Evolutionary conservation across 2,329 filamentous ascomycete genomes (phyloP), one percentile per base, ranked within the genome.

Genomic region (Trichoderma sp.): DNA sequence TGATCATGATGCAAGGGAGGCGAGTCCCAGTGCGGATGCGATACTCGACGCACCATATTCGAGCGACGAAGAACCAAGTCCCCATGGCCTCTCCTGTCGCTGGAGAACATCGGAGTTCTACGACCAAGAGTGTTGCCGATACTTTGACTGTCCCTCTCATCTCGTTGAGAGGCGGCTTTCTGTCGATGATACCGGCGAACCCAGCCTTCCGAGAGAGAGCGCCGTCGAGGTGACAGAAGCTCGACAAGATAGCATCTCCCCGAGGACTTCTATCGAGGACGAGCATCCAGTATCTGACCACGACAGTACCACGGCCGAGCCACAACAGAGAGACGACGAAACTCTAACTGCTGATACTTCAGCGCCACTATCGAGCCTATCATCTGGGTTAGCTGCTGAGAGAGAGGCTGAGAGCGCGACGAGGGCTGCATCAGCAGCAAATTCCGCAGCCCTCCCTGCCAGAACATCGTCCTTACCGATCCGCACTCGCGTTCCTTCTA

Each of bases 81-180:
- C 68, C 68, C 66, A 36, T 26, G 70, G 63, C 34, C 36, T 73
- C 4, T 50, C 65, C 34, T 86, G 84, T 71, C 79, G 75, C 43
- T 85, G 82, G 79, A 81, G 80, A 64, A 84, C 79, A 11, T 26
- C 76, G 20, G 77, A 78, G 15, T 84, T 80, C 58, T 75, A 83
- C 73, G 80, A 84, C 65, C 79, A 82, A 63, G 85, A 86, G 76
- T 86, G 85, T 75, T 80, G 81, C 12, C 81, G 81, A 61, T 87
- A 81, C 76, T 82, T 85, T 71, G 85, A 87, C 77, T 86, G 85
- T 57, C 85, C 85, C 36, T 82, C 84, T 4, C 85, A 87, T 71
- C 73, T 79, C 20, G 74, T 84, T 59, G 82, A 83, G 75, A 81
- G 85, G 66, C 76, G 75, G 32, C 72, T 80, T 23, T 81, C 81